These are phyloP conservation scores for Amphirosellinia nigrospora DNA, from an alignment of 495 filamentous ascomycete species.

Conservation along the genomic window DNA sequence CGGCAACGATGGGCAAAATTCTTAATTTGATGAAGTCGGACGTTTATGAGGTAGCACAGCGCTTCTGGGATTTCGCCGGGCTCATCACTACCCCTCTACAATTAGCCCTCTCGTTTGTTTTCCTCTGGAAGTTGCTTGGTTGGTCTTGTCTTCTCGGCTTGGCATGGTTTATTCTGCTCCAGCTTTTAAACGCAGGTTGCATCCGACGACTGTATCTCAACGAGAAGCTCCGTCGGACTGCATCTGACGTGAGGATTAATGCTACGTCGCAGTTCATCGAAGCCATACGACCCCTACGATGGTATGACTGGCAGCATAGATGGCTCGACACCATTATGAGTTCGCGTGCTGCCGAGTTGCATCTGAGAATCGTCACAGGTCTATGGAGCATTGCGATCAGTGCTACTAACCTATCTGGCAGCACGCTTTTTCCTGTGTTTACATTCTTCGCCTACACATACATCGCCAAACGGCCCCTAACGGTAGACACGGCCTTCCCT, in stretches of 20 bases:
- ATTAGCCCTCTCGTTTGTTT: slow-evolving; percentile 66
- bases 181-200: slow-evolving; percentile 67
- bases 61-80: slow-evolving; percentile 79
- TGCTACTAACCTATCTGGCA: slow-evolving; percentile 67
- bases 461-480: slow-evolving; percentile 65
- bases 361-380: slow-evolving; percentile 66
- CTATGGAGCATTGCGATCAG: slow-evolving; percentile 64
- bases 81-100: slow-evolving; percentile 72
- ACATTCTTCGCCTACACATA: slow-evolving; percentile 80
- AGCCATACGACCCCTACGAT: slow-evolving; percentile 81
- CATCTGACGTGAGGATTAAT: slow-evolving; percentile 75
- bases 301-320: slow-evolving; percentile 84
- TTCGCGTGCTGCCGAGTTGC: slow-evolving; percentile 69
- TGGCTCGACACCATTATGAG: slow-evolving; percentile 79
- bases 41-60: slow-evolving; percentile 81
- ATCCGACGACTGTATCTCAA: slow-evolving; percentile 65
- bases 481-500: slow-evolving; percentile 81
- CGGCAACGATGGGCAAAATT: slow-evolving; percentile 82
- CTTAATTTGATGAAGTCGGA: slow-evolving; percentile 79
- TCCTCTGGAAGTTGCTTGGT: slow-evolving; percentile 78
- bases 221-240: slow-evolving; percentile 67
- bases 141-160: slow-evolving; percentile 79
- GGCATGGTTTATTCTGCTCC: slow-evolving; percentile 66
- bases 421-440: slow-evolving; percentile 75
- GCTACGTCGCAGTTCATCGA: slow-evolving; percentile 81